phyloP scores from a whole-genome alignment of 352 stramenopile genomes.

The Phytophthora citrophthora region DNA sequence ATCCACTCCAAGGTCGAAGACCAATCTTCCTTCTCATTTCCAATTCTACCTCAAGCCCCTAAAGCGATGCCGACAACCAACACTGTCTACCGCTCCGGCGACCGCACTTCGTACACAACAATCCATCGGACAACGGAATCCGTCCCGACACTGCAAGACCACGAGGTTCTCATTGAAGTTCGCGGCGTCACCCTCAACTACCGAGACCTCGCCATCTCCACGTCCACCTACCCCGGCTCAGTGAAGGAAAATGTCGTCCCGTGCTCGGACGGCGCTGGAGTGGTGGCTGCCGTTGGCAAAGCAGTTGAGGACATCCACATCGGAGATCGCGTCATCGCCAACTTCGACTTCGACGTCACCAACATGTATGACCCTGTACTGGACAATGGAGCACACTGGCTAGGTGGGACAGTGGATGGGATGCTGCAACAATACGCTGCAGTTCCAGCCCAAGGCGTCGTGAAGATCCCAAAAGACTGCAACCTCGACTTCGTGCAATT shows the following conservation, averaged over 20 bases:
- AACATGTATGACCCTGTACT: conserved; percentile 25
- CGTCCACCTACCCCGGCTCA: background rate
- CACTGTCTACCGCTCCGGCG: background rate
- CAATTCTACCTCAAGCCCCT: background rate
- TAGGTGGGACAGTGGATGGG: conserved; percentile 26
- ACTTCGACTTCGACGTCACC: conserved; percentile 32
- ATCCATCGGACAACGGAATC: background rate
- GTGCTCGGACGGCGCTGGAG: conserved; percentile 28
- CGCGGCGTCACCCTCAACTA: conserved; percentile 6
- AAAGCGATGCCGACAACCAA: conserved; percentile 5
- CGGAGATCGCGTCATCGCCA: conserved; percentile 28
- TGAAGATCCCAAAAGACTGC: conserved; percentile 23
- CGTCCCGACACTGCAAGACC: background rate
- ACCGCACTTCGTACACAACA: background rate
- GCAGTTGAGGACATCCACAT: conserved; percentile 14
- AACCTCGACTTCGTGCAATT: conserved; percentile 28
- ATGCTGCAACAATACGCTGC: conserved; percentile 28
- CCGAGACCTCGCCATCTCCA: conserved; percentile 7
- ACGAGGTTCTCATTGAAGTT: conserved; percentile 7
- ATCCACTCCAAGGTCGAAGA: background rate
- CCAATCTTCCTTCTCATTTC: background rate
- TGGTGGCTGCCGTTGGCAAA: conserved; percentile 14
- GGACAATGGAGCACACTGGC: conserved; percentile 1
- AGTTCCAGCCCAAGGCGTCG: conserved; percentile 13
- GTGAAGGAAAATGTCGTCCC: conserved; percentile 27